These are phyloP conservation scores for Ascobolus immersus DNA, from an alignment of 495 filamentous ascomycete genomes.

Conservation along the genomic window DNA sequence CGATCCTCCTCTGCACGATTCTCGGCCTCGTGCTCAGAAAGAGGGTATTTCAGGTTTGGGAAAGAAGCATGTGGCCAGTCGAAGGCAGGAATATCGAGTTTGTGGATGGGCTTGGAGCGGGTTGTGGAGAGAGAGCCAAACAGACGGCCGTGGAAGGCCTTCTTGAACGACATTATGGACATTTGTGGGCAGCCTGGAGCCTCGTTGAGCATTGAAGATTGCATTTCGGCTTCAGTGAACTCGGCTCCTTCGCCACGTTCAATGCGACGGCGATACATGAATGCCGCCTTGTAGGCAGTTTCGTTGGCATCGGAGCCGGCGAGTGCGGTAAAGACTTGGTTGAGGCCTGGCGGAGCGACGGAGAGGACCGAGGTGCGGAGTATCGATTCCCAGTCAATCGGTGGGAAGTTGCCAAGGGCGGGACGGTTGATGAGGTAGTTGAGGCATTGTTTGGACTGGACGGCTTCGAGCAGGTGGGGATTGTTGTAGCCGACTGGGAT, in stretches of 20 bases:
- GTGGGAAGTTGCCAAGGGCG: constrained; percentile 88
- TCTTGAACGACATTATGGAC: constrained; percentile 81
- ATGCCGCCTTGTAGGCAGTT: constrained; percentile 96
- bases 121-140: constrained; percentile 85
- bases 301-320: constrained; percentile 95
- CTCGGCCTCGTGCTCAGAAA: constrained; percentile 56
- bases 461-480: constrained; percentile 44
- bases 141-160: constrained; percentile 83
- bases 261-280: constrained; percentile 83
- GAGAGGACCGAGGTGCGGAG: constrained; percentile 69
- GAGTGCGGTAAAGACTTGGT: constrained; percentile 94
- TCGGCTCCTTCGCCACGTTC: constrained; percentile 64
- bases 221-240: constrained; percentile 61
- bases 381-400: constrained; percentile 63
- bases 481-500: constrained; percentile 98
- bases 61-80: constrained; percentile 96
- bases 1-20: constrained; percentile 64
- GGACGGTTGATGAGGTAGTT: constrained; percentile 75
- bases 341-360: constrained; percentile 68
- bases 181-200: constrained; percentile 56
- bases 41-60: constrained; percentile 69
- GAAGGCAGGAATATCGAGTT: constrained; percentile 93
- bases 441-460: constrained; percentile 53
- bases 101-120: constrained; percentile 90
- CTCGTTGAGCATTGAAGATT: constrained; percentile 62